Percentiles rank a stretch among this genome's conserved stretches.
These are phyloP conservation scores for Phytophthora hibernalis DNA, from an alignment of 352 stramenopile genomes.

Conservation along the genomic window DNA sequence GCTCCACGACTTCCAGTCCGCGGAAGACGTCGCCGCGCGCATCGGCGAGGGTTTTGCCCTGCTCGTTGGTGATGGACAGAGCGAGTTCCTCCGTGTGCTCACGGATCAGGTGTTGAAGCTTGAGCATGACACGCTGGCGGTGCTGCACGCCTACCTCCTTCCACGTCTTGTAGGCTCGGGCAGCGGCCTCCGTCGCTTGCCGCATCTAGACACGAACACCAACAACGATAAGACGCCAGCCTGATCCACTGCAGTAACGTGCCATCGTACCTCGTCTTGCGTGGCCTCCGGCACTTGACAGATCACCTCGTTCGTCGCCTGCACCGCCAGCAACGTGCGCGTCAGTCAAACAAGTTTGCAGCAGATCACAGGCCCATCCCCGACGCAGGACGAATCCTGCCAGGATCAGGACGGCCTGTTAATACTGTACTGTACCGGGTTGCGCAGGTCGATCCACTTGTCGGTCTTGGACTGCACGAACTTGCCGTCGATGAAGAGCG, in stretches of 20 bases:
- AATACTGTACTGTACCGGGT: constrained; percentile 65
- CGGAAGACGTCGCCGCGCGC: constrained; percentile 97
- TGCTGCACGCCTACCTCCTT: constrained; percentile 94
- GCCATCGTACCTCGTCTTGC: constrained; percentile 64
- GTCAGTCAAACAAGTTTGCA: constrained; percentile 12
- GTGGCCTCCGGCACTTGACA: constrained; percentile 89
- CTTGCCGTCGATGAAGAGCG: constrained; percentile 93
- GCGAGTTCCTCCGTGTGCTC: constrained; percentile 95
- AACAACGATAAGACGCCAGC: background rate
- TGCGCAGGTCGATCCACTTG: constrained; percentile 93
- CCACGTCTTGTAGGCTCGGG: constrained; percentile 93
- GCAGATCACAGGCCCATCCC: constrained; percentile 18
- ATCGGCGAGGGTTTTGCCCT: constrained; percentile 94
- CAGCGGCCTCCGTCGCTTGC: constrained; percentile 75
- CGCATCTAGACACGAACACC: constrained; percentile 70
- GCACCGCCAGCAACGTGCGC: constrained; percentile 1
- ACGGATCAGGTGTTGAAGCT: constrained; percentile 96
- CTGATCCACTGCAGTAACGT: background rate
- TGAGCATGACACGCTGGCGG: constrained; percentile 95
- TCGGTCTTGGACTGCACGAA: constrained; percentile 92
- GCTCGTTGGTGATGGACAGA: constrained; percentile 94
- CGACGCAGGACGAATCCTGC: too few species aligned
- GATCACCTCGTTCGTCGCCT: constrained; percentile 91
- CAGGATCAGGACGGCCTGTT: too few species aligned
- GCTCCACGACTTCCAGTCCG: constrained; percentile 90